Base-by-base conservation (phyloP, 345 rosid genomes). In the Euphorbia pulcherrima region DNA sequence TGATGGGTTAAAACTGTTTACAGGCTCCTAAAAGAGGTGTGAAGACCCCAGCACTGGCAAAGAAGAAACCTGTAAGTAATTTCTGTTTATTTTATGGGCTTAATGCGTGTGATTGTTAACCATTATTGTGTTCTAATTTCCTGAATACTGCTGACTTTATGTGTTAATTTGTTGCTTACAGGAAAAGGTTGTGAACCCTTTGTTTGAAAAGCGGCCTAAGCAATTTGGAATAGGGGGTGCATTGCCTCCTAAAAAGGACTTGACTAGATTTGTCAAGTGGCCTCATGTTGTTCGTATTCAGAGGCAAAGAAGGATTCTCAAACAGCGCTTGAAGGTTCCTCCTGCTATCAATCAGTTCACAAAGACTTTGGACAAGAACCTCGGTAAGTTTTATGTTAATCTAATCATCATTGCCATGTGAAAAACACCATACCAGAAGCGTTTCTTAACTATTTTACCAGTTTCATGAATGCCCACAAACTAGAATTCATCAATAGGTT, bases 221-320 rank as follows among this genome's bases (percentile, higher is more conserved):
- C 95, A 85, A 72, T 92, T 86, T 51, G 95, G 98, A 11, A 92
- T 92, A 1, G 92, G 92, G 13, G 96, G 96, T 21, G 96, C 92
- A 11, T 65, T 92, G 61, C 96, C 98, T 1, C 95, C 98, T 0
- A 90, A 92, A 83, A 92, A 83, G 86, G 95, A 88, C 69, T 74
- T 92, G 68, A 77, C 83, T 2, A 74, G 96, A 0, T 90, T 84
- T 27, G 88, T 92, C 52, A 90, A 86, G 80, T 89, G 86, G 84
- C 95, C 98, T 0, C 85, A 90, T 63, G 64, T 80, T 2, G 88
- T 88, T 72, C 82, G 85, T 10, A 88, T 88, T 62, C 95, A 90
- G 65, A 88, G 96, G 82, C 85, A 88, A 75, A 90, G 81, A 74
- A 86, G 96, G 75, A 85, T 92, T 57, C 81, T 92, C 33, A 89